Evolutionary conservation across 2,329 filamentous ascomycete genomes (phyloP), one percentile per base, ranked within the genome.

Genomic region (Tolypocladium inflatum): DNA sequence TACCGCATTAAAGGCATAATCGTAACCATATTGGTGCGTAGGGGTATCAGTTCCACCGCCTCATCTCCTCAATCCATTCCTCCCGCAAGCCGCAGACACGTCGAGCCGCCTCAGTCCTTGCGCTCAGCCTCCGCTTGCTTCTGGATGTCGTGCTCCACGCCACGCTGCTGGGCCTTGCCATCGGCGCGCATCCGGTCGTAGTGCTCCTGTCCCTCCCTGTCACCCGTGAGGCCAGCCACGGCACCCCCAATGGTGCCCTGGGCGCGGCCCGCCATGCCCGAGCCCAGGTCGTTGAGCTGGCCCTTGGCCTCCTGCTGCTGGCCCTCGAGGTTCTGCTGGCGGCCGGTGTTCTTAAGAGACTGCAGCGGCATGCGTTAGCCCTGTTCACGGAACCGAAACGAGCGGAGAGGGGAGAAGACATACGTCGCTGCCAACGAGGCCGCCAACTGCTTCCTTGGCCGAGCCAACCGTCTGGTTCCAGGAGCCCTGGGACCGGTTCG

Each of bases 381-480:
- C 4, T 21, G 11, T 21, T n/a, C 9, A 13, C 6, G 19, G 10
- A 4, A 4, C 10, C 15, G 10, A 3, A 35, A 1, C 10, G 26
- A n/a, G n/a, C 3, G 26, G 54, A 39, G 4, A 21, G 4, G 43
- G 19, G 54, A 9, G 30, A 48, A 13, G 54, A 66, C 74, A 63
- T 70, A 83, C 82, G 74, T 94, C 87, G 62, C 83, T 85, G 60
- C 92, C 93, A 33, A 93, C 64, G 6, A 93, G 66, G 21, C 86
- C 86, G 59, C 93, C 93, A 1, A 94, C 62, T 5, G 86, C 78
- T 71, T 97, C 90, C 78, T 97, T 97, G 50, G 86, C 86, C 1
- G 88, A 83, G 56, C 92, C 93, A n/a, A 92, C 69, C 6, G 91
- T 96, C 76, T 97, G 92, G 77, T 96, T 90, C 86, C 88, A 95